Evolutionary conservation across 306 rosid genomes (phyloP).

Genomic region (Cucurbita argyrosperma): DNA sequence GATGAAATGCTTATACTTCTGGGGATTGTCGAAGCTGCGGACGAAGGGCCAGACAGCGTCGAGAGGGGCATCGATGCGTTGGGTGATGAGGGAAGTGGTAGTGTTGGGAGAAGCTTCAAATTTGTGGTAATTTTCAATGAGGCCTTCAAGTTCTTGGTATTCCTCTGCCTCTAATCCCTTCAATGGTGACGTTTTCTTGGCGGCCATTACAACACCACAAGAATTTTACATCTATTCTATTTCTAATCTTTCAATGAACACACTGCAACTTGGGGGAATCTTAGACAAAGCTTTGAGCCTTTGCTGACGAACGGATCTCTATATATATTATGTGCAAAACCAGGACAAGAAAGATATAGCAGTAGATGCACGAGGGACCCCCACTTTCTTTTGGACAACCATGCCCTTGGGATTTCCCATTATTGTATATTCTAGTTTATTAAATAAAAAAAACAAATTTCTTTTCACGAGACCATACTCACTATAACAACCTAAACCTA

Average conservation of each 20-base stretch:
- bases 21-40: constrained; percentile 60
- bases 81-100: constrained; percentile 58
- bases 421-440: too few species aligned
- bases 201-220: not conserved
- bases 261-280: too few species aligned
- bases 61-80: constrained; percentile 51
- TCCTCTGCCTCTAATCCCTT: constrained; percentile 53
- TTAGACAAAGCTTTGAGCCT: not conserved
- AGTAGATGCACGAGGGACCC: not conserved
- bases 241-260: not conserved
- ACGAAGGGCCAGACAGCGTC: constrained; percentile 45
- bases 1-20: constrained; percentile 77
- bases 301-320: not conserved
- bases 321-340: too few species aligned
- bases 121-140: constrained; percentile 45
- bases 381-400: not conserved
- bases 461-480: too few species aligned
- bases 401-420: not conserved
- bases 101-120: constrained; percentile 30
- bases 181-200: constrained; percentile 2
- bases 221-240: not conserved
- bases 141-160: constrained; percentile 23
- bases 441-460: too few species aligned
- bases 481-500: too few species aligned
- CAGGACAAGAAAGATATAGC: not conserved